A percentile compares a stretch with the other conserved stretches of the same genome.
Evolutionary conservation across 2,329 filamentous ascomycete genomes (phyloP).

Genomic region (Sarocladium kiliense): DNA sequence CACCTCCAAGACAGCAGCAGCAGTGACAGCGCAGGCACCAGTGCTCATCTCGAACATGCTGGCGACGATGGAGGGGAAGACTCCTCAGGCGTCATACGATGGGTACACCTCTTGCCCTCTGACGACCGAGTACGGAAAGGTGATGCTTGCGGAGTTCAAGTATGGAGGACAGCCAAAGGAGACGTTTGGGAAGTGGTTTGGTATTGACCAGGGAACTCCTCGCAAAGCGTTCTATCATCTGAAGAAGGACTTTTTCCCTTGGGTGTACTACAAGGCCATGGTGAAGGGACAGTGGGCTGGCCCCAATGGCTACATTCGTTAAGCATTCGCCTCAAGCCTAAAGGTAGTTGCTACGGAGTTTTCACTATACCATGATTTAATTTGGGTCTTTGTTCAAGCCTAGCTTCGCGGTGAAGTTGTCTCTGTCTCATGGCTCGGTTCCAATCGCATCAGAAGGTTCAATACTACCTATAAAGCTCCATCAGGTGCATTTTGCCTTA

Average conservation of each 20-base stretch:
- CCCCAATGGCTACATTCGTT: slow-evolving; percentile 41
- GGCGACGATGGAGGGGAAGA: slow-evolving; percentile 38
- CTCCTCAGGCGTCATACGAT: slow-evolving; percentile 40
- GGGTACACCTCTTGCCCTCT: slow-evolving; percentile 54
- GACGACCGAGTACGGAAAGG: slow-evolving; percentile 53
- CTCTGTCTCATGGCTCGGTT: too few species aligned
- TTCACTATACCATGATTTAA: background rate
- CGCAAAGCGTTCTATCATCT: slow-evolving; percentile 54
- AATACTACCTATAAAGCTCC: too few species aligned
- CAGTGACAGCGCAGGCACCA: slow-evolving; percentile 46
- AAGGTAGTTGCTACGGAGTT: background rate
- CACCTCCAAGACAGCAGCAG: slow-evolving; percentile 52
- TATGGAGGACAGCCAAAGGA: slow-evolving; percentile 59
- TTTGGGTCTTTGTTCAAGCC: background rate
- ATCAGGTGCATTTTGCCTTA: too few species aligned
- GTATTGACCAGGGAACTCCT: slow-evolving; percentile 51
- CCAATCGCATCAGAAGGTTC: too few species aligned
- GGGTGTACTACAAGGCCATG: slow-evolving; percentile 57
- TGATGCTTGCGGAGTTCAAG: slow-evolving; percentile 61
- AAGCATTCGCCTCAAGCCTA: background rate
- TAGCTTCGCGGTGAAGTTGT: too few species aligned
- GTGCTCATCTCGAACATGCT: slow-evolving; percentile 46
- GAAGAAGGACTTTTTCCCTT: slow-evolving; percentile 64
- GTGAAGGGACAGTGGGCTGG: slow-evolving; percentile 60
- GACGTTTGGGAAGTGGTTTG: slow-evolving; percentile 43